Conservation (phyloP, 179 eudicot genomes). For the Drosera spatulata region DNA sequence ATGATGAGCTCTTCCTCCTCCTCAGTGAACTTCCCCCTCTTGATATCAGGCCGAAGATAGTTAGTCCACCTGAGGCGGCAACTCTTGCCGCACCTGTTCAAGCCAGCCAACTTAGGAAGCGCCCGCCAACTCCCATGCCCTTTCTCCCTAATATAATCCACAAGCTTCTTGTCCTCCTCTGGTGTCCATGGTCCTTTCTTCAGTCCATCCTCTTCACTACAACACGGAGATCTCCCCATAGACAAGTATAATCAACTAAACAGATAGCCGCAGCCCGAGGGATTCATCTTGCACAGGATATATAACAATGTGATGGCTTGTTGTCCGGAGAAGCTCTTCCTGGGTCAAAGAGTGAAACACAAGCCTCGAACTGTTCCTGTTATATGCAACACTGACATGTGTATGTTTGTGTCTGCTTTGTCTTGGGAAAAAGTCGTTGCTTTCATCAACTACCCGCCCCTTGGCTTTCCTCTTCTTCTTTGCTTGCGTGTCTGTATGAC, state of each 20-base stretch:
- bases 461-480: too few species aligned
- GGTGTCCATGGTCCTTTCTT: constrained; percentile 35
- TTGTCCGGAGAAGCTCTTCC: too few species aligned
- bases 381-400: too few species aligned
- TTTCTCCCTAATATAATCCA: constrained; percentile 11
- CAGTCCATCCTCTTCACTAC: constrained; percentile 10
- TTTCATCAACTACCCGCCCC: too few species aligned
- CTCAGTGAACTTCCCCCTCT: constrained; percentile 21
- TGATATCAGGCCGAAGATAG: constrained; percentile 27
- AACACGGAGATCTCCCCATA: constrained; percentile 24
- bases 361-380: too few species aligned
- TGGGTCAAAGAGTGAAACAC: too few species aligned
- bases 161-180: constrained; percentile 24
- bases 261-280: too few species aligned
- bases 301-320: too few species aligned
- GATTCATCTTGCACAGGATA: too few species aligned
- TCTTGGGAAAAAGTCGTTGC: too few species aligned
- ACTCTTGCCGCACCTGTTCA: constrained; percentile 29
- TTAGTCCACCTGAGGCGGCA: constrained; percentile 5
- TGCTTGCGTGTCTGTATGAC: too few species aligned
- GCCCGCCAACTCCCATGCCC: constrained; percentile 35
- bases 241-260: neutral
- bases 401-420: too few species aligned
- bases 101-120: constrained; percentile 21
- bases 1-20: constrained; percentile 27